Base-by-base conservation (phyloP, 352 stramenopile species). In the Chrysophaeum taylorii region DNA sequence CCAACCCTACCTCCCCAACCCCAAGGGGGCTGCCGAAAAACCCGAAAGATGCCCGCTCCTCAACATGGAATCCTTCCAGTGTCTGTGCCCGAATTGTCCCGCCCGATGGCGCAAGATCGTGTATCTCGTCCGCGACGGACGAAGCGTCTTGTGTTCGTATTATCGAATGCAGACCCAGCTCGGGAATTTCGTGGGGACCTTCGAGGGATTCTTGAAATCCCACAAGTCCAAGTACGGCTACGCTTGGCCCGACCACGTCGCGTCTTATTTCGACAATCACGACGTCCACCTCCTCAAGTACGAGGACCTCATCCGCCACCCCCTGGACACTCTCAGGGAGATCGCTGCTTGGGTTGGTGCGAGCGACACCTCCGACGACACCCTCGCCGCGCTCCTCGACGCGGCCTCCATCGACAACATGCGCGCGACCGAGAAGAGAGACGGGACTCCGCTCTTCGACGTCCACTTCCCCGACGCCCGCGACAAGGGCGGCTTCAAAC, bases 51-150 rank as follows among this genome's bases (percentile, higher is more conserved):
- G 16, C 18, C 27, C 14, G 52, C 52, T 63, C 4, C 16, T n/a
- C 16, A 63, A 63, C 33, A 33, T 63, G 7, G 52, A 63, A 2
- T 35, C 27, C 5, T 38, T 39, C 27, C 52, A 63, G 52, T 63
- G 52, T 31, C 52, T 63, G 5, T 63, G 52, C 52, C 52, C 52
- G 25, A 63, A 63, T 31, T 63, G 52, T 31, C 52, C 52, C 33
- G 52, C 4, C 12, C n/a, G 52, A 2, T 63, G 52, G 52, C 52
- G 52, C 9, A 25, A 31, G 27, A 38, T 63, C 52, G 9, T 63
- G 27, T 38, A 39, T 31, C 15, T 63, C 27, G 52, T 63, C 52
- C 52, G 52, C 27, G 52, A 63, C 52, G 27, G 27, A 7, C 52
- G 52, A 15, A 21, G 27, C 52, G 33, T 31, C 7, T 31, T 63